Evolutionary conservation across 495 filamentous ascomycete genomes (phyloP), one percentile per base, ranked within the genome.

Genomic region (Neurospora terricola): DNA sequence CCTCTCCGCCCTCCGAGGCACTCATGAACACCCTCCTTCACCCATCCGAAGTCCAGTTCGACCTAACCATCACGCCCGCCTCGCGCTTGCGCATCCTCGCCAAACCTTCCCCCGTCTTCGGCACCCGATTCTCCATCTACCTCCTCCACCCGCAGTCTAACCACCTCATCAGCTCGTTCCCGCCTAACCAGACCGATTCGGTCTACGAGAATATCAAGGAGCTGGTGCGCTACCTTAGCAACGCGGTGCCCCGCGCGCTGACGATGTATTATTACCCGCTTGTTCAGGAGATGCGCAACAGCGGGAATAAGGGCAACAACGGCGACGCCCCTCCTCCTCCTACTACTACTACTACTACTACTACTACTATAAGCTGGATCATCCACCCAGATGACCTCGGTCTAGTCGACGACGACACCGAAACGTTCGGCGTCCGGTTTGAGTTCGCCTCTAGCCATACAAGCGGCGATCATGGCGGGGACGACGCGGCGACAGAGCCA

Each of bases 41-140:
- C n/a, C 78, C 79, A 6, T 70, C 78, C 0, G 69, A 73, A 1
- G 78, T 79, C 23, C 77, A 81, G 11, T 83, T 82, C 71, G 82
- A 82, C 66, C 71, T 86, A 4, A 77, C 74, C n/a, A 80, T 86
- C 71, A 83, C 83, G 5, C 79, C 82, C 0, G 76, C 78, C 3
- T 75, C 77, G 6, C 76, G 78, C 14, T 70, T 86, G 5, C 79
- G 77, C 62, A 77, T 80, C n/a, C 73, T 80, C 1, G 76, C 77
- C 69, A 78, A 75, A 7, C 74, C 82, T 0, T 69, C 77, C 18
- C 77, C 77, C 1, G 71, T 73, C 23, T 75, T 78, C 14, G 77
- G 76, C 59, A 82, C 82, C 11, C 69, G 76, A 68, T 83, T 77
- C 73, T 70, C 74, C 40, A 73, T 85, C 59, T 80, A 76, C 40